A percentile compares a stretch with the other conserved stretches of the same genome.
Conservation (phyloP, 2,329 filamentous ascomycete species). For the Alternaria arbusti region DNA sequence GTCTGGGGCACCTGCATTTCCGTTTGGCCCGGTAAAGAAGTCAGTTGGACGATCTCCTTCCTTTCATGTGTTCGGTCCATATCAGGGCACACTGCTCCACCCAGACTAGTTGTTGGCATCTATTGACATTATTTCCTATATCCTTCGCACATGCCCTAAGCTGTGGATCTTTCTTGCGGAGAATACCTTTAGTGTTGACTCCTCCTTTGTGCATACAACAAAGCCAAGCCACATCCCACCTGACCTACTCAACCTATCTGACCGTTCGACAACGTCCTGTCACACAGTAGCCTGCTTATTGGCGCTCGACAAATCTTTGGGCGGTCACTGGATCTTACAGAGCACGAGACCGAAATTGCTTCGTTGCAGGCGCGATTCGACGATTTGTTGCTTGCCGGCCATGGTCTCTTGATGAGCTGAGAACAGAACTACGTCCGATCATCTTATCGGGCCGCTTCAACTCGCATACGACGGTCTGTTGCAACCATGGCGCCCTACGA, state of each 20-base stretch:
- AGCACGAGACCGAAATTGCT: constrained; percentile 6
- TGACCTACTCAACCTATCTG: constrained; percentile 1
- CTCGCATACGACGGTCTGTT: not conserved
- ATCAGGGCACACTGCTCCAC: not conserved
- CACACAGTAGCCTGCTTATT: not conserved
- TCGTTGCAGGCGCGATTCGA: not conserved
- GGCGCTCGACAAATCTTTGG: not conserved
- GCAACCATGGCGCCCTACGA: constrained; percentile 15
- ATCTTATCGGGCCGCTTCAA: not conserved
- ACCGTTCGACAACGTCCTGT: not conserved
- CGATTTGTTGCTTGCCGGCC: constrained; percentile 12
- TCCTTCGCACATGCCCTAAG: constrained; percentile 8
- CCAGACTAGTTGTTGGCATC: not conserved
- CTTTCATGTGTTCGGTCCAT: constrained; percentile 10
- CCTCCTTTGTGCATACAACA: constrained; percentile 3
- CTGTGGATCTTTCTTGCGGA: constrained; percentile 4
- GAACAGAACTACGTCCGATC: constrained; percentile 7
- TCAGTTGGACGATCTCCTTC: constrained; percentile 21
- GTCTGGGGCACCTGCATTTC: constrained; percentile 21
- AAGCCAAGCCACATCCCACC: constrained; percentile 1
- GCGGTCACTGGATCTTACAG: not conserved
- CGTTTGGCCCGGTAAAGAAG: constrained; percentile 21
- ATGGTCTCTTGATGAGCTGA: constrained; percentile 24
- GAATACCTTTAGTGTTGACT: constrained; percentile 9
- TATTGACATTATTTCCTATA: constrained; percentile 10